These are phyloP conservation scores for Curvularia lunata DNA, from an alignment of 2,329 filamentous ascomycete genomes.

Conservation along the genomic window DNA sequence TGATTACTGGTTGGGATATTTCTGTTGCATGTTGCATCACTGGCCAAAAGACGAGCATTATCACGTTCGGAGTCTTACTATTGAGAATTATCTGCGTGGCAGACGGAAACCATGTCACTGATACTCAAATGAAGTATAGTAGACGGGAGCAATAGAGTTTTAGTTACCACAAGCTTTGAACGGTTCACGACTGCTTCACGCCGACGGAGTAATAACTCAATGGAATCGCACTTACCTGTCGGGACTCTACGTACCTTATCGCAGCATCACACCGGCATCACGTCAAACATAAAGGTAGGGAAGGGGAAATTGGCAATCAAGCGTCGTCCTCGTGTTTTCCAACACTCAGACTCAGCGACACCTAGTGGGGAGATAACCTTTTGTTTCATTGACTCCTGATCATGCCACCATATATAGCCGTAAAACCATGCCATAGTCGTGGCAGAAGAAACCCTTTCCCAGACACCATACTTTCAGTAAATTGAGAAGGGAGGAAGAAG, in stretches of 20 bases:
- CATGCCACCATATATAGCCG: constrained; percentile 63
- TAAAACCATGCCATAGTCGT: constrained; percentile 91
- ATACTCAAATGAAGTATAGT: background rate
- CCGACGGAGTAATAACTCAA: background rate
- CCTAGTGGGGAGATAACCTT: constrained; percentile 64
- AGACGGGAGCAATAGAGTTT: background rate
- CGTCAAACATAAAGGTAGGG: constrained; percentile 14
- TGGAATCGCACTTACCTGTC: background rate
- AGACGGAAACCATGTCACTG: background rate
- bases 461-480: constrained; percentile 67
- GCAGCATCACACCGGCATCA: constrained; percentile 19
- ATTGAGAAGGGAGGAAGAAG: constrained; percentile 39
- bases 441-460: constrained; percentile 91
- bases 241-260: background rate
- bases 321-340: constrained; percentile 69
- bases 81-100: background rate
- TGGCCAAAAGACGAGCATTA: background rate
- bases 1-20: background rate
- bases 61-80: background rate
- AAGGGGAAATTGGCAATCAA: constrained; percentile 81
- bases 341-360: constrained; percentile 78
- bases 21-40: background rate
- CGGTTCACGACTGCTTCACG: background rate
- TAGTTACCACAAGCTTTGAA: background rate
- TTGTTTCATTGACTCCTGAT: constrained; percentile 65